A percentile compares a stretch with the other conserved stretches of the same genome.
These are phyloP conservation scores for Oldenlandia corymbosa DNA, from an alignment of 257 asterid genomes.

Conservation along the genomic window DNA sequence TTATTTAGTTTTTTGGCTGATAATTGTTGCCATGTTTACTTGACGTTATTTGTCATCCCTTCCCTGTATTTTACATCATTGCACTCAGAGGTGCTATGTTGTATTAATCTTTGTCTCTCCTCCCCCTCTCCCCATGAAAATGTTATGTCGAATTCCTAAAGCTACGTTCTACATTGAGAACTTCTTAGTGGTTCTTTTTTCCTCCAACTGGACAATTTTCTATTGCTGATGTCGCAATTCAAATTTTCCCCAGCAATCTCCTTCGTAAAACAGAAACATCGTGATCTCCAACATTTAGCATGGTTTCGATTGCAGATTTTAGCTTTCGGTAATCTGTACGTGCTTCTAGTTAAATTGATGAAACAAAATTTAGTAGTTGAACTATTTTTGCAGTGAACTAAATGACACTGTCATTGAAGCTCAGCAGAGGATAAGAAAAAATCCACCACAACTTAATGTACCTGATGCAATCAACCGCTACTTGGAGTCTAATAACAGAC, in stretches of 20 bases:
- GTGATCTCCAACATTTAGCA: neutral
- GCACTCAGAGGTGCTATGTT: neutral
- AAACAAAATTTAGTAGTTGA: neutral
- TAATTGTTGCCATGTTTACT: neutral
- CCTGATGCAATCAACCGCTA: conserved; percentile 52
- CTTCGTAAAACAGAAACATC: too few species aligned
- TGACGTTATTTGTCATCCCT: neutral
- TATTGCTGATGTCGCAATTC: too few species aligned
- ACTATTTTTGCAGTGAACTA: conserved; percentile 60
- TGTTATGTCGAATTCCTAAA: neutral
- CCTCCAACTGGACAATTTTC: too few species aligned
- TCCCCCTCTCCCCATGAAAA: too few species aligned
- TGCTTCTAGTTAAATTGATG: neutral
- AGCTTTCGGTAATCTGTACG: neutral
- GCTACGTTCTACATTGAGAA: neutral
- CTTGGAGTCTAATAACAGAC: conserved; percentile 65
- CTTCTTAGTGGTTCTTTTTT: neutral
- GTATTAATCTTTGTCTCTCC: neutral
- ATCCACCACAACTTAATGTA: conserved; percentile 58
- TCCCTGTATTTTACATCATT: neutral
- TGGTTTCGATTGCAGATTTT: neutral
- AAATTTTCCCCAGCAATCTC: too few species aligned
- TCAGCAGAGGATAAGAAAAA: conserved; percentile 69
- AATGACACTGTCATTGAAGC: conserved; percentile 93
- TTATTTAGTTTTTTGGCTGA: neutral